A percentile compares a stretch with the other conserved stretches of the same genome.
These are phyloP conservation scores for Hypsizygus marmoreus DNA, from an alignment of 768 basidiomycete species.

Conservation along the genomic window DNA sequence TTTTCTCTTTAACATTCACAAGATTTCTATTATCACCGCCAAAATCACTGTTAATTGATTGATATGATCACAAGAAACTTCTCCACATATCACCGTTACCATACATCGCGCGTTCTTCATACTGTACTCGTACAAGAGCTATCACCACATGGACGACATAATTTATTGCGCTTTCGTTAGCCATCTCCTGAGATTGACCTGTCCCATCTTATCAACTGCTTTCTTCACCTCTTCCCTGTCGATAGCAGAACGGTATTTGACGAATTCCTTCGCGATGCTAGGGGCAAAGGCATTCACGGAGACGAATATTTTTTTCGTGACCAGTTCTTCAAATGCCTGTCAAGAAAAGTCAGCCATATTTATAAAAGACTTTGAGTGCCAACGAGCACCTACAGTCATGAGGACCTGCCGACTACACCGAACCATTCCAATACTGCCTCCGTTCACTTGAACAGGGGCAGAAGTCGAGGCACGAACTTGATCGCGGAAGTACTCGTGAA, in stretches of 20 bases:
- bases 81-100: too few relatives aligned
- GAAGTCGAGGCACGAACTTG: conserved; percentile 72
- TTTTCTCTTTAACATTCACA: too few relatives aligned
- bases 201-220: conserved; percentile 64
- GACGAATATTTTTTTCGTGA: conserved; percentile 57
- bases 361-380: background rate
- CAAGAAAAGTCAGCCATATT: background rate
- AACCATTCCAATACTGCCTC: conserved; percentile 76
- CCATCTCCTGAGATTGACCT: conserved; percentile 80
- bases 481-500: conserved; percentile 75
- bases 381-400: conserved; percentile 53
- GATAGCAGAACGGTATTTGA: conserved; percentile 70
- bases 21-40: background rate
- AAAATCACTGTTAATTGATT: background rate
- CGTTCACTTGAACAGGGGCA: conserved; percentile 74
- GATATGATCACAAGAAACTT: too few relatives aligned
- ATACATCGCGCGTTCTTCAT: too few relatives aligned
- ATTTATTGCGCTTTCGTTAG: conserved; percentile 55
- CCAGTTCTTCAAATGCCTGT: conserved; percentile 79
- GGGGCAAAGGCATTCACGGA: conserved; percentile 48
- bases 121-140: background rate
- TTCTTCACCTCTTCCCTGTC: conserved; percentile 67
- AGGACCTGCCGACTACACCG: conserved; percentile 65
- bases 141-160: too few relatives aligned
- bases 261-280: conserved; percentile 65